Conservation (phyloP, 2,329 filamentous ascomycete species). For the Trichoderma atrobrunneum region DNA sequence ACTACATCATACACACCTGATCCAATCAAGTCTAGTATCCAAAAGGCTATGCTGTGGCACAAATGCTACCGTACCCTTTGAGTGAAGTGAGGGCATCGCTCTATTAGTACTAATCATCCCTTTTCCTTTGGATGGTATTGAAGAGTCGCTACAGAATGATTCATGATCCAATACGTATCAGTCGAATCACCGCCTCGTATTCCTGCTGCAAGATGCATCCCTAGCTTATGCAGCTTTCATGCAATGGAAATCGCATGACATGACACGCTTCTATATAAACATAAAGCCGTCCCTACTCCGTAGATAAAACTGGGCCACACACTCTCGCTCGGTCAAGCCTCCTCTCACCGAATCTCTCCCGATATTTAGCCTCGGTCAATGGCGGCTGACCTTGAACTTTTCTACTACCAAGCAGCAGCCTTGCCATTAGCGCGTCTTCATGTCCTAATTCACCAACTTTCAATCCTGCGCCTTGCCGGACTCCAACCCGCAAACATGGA, state of each 20-base stretch:
- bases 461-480: not conserved
- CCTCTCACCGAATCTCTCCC: not conserved
- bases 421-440: conserved; percentile 15
- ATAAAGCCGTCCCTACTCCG: too few species aligned
- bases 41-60: not conserved
- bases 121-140: not conserved
- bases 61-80: conserved; percentile 4
- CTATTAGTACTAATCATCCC: not conserved
- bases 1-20: not conserved
- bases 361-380: conserved; percentile 11
- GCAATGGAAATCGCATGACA: not conserved
- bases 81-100: not conserved
- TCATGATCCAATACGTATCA: not conserved
- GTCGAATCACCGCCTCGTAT: not conserved
- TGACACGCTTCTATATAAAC: not conserved
- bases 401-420: not conserved
- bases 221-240: not conserved
- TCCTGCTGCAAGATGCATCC: not conserved
- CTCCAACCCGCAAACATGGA: conserved; percentile 68
- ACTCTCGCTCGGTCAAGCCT: not conserved
- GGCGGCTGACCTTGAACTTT: conserved; percentile 12
- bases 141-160: not conserved
- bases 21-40: not conserved
- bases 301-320: not conserved
- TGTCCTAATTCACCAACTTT: not conserved